Conservation (phyloP, 1,284 basidiomycete species). For the Ganoderma sinense region DNA sequence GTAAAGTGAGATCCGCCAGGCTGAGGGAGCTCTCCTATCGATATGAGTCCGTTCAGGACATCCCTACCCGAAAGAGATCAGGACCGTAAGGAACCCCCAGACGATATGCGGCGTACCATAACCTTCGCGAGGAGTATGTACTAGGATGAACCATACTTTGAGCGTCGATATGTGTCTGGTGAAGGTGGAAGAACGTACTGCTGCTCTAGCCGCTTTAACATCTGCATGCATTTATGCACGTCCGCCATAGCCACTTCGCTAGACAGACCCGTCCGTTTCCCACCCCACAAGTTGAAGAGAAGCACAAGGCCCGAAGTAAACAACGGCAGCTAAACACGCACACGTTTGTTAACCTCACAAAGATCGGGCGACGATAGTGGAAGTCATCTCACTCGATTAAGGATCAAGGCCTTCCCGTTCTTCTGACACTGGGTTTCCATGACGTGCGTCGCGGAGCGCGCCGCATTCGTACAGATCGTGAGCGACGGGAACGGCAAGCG, state of each 20-base stretch:
- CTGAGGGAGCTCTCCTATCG: conserved; percentile 15
- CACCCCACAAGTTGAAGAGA: conserved; percentile 79
- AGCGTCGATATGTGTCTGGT: not conserved
- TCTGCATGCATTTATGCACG: conserved; percentile 73
- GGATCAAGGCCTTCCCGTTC: not conserved
- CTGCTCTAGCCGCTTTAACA: conserved; percentile 59
- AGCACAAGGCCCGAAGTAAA: conserved; percentile 75
- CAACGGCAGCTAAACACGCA: conserved; percentile 45
- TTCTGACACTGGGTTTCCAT: conserved; percentile 7
- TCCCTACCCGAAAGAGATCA: conserved; percentile 2
- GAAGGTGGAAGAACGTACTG: conserved; percentile 39
- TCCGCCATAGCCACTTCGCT: conserved; percentile 67
- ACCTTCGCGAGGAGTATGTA: conserved; percentile 5
- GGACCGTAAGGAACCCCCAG: not conserved
- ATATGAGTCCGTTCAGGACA: conserved; percentile 17
- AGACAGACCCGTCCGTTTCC: conserved; percentile 61
- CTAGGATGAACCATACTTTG: not conserved
- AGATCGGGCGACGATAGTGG: not conserved
- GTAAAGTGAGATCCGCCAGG: not conserved
- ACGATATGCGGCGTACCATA: not conserved
- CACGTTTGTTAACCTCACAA: not conserved
- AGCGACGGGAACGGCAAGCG: conserved; percentile 14
- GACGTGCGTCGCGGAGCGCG: conserved; percentile 18
- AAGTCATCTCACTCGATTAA: conserved; percentile 8
- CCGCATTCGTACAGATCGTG: conserved; percentile 22